Evolutionary conservation across 331 rosid species (phyloP).

Genomic region (Telfairia occidentalis): DNA sequence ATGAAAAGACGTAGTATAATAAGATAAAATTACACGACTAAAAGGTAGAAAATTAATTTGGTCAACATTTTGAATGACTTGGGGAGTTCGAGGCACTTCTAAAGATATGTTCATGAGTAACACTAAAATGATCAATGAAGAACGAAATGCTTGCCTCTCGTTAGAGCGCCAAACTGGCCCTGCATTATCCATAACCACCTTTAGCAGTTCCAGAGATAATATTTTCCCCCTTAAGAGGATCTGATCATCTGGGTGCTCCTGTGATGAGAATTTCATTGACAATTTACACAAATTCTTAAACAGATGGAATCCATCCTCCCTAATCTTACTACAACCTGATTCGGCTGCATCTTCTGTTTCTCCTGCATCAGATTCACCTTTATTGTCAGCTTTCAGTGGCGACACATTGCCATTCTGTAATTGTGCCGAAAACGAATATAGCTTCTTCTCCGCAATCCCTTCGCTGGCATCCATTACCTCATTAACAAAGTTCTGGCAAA

Average conservation of each 20-base stretch:
- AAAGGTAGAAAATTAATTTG: not conserved
- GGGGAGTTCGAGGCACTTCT: not conserved
- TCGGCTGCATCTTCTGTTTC: constrained; percentile 33
- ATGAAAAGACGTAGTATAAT: not conserved
- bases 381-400: constrained; percentile 26
- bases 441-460: constrained; percentile 30
- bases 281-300: constrained; percentile 84
- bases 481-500: constrained; percentile 66
- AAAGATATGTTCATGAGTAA: not conserved
- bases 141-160: constrained; percentile 59
- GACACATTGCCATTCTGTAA: constrained; percentile 32
- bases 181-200: constrained; percentile 79
- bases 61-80: not conserved
- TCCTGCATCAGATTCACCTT: constrained; percentile 22
- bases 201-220: constrained; percentile 91
- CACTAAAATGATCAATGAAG: not conserved
- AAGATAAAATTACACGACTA: not conserved
- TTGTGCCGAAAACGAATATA: constrained; percentile 8
- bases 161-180: constrained; percentile 68
- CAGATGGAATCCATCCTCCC: constrained; percentile 84
- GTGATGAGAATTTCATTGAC: constrained; percentile 93
- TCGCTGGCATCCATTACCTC: constrained; percentile 78
- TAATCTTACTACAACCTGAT: constrained; percentile 56
- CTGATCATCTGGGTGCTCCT: constrained; percentile 80
- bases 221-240: constrained; percentile 89